Evolutionary conservation across 2,329 filamentous ascomycete genomes (phyloP).

Genomic region (Epicoccum sorghinum): DNA sequence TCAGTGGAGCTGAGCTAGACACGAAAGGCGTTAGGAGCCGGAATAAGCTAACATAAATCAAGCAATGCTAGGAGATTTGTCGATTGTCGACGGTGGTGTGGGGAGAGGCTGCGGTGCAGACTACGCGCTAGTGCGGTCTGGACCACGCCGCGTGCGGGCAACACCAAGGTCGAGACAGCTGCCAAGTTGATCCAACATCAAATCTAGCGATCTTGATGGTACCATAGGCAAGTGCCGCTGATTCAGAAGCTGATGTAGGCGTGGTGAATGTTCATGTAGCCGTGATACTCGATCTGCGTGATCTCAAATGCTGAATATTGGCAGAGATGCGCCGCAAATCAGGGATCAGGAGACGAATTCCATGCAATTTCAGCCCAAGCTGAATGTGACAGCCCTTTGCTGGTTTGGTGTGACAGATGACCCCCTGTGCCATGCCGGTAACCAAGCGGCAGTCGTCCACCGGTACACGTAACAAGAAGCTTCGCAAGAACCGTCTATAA

Average conservation of each 20-base stretch:
- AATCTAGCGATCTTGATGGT: background rate
- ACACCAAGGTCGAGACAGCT: constrained; percentile 3
- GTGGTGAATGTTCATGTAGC: background rate
- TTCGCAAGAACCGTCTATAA: too few species aligned
- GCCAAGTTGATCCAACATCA: constrained; percentile 8
- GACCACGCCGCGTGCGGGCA: constrained; percentile 3
- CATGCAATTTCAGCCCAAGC: too few species aligned
- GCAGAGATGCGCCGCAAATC: background rate
- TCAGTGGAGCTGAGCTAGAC: background rate
- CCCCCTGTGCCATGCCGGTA: too few species aligned
- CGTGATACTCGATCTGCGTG: constrained; percentile 1
- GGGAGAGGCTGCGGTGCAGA: background rate
- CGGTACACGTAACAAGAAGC: too few species aligned
- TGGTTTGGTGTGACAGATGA: too few species aligned
- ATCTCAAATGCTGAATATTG: background rate
- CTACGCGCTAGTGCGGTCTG: constrained; percentile 11
- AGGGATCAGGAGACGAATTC: too few species aligned
- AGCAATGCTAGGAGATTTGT: background rate
- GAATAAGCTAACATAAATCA: background rate
- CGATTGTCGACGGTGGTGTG: constrained; percentile 1
- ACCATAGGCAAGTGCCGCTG: constrained; percentile 8
- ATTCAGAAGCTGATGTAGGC: constrained; percentile 11
- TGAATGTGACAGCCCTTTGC: too few species aligned
- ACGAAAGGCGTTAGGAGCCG: background rate
- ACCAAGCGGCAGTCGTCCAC: too few species aligned